These are phyloP conservation scores for Pleurotus sapidus DNA, from an alignment of 768 basidiomycete genomes.

Conservation along the genomic window DNA sequence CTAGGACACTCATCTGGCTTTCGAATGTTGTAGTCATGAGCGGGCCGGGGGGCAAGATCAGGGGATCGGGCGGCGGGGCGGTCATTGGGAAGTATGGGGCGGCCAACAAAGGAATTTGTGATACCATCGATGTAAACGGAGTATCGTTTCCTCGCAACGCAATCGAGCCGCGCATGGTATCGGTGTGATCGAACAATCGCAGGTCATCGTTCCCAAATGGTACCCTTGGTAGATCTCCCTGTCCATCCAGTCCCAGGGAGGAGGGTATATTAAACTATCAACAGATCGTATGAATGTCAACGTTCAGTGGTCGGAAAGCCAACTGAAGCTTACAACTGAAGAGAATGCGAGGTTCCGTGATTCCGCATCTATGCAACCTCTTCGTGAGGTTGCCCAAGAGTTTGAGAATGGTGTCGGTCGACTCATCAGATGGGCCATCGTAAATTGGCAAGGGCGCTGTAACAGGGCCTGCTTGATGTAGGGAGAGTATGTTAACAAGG, in stretches of 20 bases:
- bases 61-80: slow-evolving; percentile 11
- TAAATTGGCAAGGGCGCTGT: slow-evolving; percentile 46
- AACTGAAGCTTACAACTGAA: too few relatives aligned
- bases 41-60: slow-evolving; percentile 44
- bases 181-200: background rate
- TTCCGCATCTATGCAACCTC: slow-evolving; percentile 49
- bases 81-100: slow-evolving; percentile 11
- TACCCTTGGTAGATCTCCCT: background rate
- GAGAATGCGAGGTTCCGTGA: slow-evolving; percentile 14
- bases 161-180: slow-evolving; percentile 27
- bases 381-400: slow-evolving; percentile 42
- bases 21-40: slow-evolving; percentile 37
- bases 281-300: background rate
- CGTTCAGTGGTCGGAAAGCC: too few relatives aligned
- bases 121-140: slow-evolving; percentile 27
- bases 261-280: background rate
- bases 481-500: slow-evolving; percentile 49
- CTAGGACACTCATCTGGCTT: slow-evolving; percentile 60
- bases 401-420: slow-evolving; percentile 49
- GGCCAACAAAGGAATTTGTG: slow-evolving; percentile 13
- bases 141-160: slow-evolving; percentile 31
- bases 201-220: background rate
- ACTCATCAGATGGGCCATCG: slow-evolving; percentile 46
- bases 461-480: slow-evolving; percentile 47
- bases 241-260: background rate